A percentile compares a stretch with the other conserved stretches of the same genome.
These are phyloP conservation scores for Pseudocercospora musae DNA, from an alignment of 2,329 filamentous ascomycete genomes.

Conservation along the genomic window DNA sequence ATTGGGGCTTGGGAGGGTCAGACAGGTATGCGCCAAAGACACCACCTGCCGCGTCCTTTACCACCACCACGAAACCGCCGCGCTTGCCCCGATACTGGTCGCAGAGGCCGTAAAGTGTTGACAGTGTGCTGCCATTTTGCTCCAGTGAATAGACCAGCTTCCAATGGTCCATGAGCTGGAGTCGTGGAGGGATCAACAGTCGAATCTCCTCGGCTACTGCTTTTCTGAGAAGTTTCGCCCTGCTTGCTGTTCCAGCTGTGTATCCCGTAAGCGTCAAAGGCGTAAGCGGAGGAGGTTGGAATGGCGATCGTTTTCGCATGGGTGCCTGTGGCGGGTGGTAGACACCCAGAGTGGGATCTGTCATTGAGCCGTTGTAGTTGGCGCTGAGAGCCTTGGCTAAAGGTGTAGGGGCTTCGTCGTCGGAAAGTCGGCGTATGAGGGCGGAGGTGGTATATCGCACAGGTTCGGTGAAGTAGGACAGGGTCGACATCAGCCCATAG, in stretches of 20 bases:
- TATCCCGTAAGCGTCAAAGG: slow-evolving; percentile 71
- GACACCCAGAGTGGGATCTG: slow-evolving; percentile 44
- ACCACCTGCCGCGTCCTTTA: slow-evolving; percentile 71
- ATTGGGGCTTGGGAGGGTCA: slow-evolving; percentile 74
- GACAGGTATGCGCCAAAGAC: slow-evolving; percentile 93
- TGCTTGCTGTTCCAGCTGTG: slow-evolving; percentile 55
- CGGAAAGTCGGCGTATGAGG: slow-evolving; percentile 46
- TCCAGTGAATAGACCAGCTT: slow-evolving; percentile 82
- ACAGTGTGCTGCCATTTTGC: slow-evolving; percentile 82
- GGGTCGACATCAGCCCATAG: slow-evolving; percentile 26
- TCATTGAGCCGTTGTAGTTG: slow-evolving; percentile 41
- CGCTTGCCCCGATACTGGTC: slow-evolving; percentile 63
- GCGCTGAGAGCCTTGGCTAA: slow-evolving; percentile 37
- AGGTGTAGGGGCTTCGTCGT: slow-evolving; percentile 41
- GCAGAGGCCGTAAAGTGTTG: slow-evolving; percentile 80
- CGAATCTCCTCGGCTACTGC: slow-evolving; percentile 89
- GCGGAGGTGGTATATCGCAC: slow-evolving; percentile 48
- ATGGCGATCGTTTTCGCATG: slow-evolving; percentile 67
- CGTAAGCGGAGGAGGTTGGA: slow-evolving; percentile 84
- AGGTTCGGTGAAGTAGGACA: slow-evolving; percentile 49
- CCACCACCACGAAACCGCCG: slow-evolving; percentile 85
- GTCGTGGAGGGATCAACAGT: slow-evolving; percentile 76
- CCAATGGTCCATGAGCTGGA: slow-evolving; percentile 88
- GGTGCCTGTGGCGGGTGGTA: slow-evolving; percentile 52
- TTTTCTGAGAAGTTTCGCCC: slow-evolving; percentile 64